These are phyloP conservation scores for Trichoderma atroviride DNA, from an alignment of 2,329 filamentous ascomycete genomes.

Conservation along the genomic window DNA sequence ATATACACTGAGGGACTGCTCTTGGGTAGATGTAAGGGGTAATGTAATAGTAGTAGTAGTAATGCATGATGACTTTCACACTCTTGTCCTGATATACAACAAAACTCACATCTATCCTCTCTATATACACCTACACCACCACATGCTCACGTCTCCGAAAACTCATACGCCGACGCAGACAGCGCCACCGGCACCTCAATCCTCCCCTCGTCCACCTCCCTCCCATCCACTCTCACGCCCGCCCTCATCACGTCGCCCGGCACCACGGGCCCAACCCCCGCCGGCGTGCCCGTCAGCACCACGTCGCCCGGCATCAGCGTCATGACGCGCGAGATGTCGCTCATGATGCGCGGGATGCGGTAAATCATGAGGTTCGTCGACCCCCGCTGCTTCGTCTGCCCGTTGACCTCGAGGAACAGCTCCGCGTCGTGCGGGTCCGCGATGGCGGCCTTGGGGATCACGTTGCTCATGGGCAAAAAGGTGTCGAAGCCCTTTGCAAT, in stretches of 20 bases:
- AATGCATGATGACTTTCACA: not conserved
- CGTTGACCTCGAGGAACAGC: conserved; percentile 84
- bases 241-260: conserved; percentile 87
- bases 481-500: conserved; percentile 98
- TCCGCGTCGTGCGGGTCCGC: conserved; percentile 86
- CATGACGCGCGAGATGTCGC: conserved; percentile 94
- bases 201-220: conserved; percentile 80
- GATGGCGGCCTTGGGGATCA: conserved; percentile 79
- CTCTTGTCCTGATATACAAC: not conserved
- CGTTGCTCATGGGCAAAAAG: conserved; percentile 82
- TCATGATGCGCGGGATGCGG: conserved; percentile 81
- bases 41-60: not conserved
- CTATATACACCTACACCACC: conserved; percentile 5
- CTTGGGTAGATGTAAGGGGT: not conserved
- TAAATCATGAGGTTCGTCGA: conserved; percentile 95
- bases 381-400: conserved; percentile 75
- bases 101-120: not conserved
- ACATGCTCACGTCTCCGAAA: conserved; percentile 64
- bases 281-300: conserved; percentile 94
- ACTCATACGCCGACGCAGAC: conserved; percentile 75
- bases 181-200: conserved; percentile 85
- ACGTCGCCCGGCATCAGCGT: conserved; percentile 89
- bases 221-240: conserved; percentile 76
- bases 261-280: conserved; percentile 85
- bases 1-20: not conserved